A percentile compares a stretch with the other conserved stretches of the same genome.
phyloP scores from a whole-genome alignment of 176 grass and related monocot genomes.

The Saccharum spontaneum region DNA sequence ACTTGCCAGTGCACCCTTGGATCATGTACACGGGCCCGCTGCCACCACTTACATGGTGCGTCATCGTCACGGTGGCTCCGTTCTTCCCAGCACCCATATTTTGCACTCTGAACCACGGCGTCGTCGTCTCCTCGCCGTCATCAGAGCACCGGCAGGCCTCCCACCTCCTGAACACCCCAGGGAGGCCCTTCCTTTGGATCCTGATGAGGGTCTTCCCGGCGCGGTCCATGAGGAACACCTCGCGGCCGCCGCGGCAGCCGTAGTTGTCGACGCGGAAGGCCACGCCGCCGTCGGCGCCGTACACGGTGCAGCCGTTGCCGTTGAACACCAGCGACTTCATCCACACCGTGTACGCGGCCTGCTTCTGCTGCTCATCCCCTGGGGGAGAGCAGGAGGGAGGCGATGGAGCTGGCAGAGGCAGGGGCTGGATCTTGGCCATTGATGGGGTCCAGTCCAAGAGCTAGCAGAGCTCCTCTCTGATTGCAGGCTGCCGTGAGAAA shows the following conservation, averaged over 20 bases:
- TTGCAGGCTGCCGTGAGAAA: neutral
- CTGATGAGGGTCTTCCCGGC: neutral
- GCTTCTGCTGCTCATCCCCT: neutral
- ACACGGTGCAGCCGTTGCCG: conserved; percentile 32
- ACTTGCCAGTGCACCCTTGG: neutral
- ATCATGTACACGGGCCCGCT: neutral
- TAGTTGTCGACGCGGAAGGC: neutral
- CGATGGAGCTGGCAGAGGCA: neutral
- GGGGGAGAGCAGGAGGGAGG: neutral
- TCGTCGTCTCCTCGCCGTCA: neutral
- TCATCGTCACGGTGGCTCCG: neutral
- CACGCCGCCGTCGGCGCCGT: conserved; percentile 48
- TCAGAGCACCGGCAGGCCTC: neutral
- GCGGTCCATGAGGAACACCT: neutral
- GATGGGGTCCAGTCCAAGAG: neutral
- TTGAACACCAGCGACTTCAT: conserved; percentile 22
- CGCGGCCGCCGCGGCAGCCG: neutral
- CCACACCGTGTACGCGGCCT: neutral
- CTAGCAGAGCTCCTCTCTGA: neutral
- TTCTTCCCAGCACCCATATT: no score
- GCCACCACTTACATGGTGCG: neutral
- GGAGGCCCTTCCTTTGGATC: neutral
- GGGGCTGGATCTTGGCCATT: conserved; percentile 51
- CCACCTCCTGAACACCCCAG: neutral
- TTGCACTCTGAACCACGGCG: neutral